Percentiles rank a stretch among this genome's conserved stretches.
These are phyloP conservation scores for Spatholobus suberectus DNA, from an alignment of 306 rosid species.

Conservation along the genomic window DNA sequence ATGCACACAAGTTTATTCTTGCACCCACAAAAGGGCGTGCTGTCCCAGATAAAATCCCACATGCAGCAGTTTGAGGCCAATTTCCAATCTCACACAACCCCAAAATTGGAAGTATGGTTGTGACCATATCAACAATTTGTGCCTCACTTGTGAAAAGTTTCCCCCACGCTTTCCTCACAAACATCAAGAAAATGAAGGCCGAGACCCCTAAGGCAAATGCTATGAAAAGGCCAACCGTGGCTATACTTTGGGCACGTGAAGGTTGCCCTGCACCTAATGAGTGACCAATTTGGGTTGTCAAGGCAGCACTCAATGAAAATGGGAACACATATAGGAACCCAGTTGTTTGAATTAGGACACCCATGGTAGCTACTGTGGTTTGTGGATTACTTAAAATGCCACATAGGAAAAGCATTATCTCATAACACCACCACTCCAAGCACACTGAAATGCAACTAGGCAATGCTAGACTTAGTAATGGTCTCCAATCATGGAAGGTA, in stretches of 20 bases:
- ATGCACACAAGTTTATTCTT: conserved; percentile 71
- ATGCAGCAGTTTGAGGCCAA: conserved; percentile 80
- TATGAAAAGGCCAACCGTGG: conserved; percentile 58
- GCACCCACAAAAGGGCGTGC: conserved; percentile 84
- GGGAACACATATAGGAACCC: conserved; percentile 74
- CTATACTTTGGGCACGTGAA: conserved; percentile 54
- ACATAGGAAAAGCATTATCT: conserved; percentile 79
- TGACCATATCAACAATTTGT: conserved; percentile 68
- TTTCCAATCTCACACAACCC: conserved; percentile 83
- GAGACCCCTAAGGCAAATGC: conserved; percentile 59
- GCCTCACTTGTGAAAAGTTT: conserved; percentile 67
- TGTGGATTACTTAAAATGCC: conserved; percentile 70
- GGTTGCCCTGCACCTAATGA: conserved; percentile 79
- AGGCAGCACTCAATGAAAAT: conserved; percentile 61
- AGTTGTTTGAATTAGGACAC: conserved; percentile 81
- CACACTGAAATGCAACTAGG: conserved; percentile 78
- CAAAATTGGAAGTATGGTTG: conserved; percentile 61
- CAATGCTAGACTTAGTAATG: conserved; percentile 68
- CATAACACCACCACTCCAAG: conserved; percentile 96
- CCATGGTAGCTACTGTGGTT: conserved; percentile 81
- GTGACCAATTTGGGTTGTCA: conserved; percentile 73
- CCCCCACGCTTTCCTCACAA: conserved; percentile 66
- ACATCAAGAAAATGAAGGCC: conserved; percentile 52
- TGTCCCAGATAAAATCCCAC: conserved; percentile 74
- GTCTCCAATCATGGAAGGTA: conserved; percentile 69